These are phyloP conservation scores for Vararia minispora DNA, from an alignment of 768 basidiomycete species.

Conservation along the genomic window DNA sequence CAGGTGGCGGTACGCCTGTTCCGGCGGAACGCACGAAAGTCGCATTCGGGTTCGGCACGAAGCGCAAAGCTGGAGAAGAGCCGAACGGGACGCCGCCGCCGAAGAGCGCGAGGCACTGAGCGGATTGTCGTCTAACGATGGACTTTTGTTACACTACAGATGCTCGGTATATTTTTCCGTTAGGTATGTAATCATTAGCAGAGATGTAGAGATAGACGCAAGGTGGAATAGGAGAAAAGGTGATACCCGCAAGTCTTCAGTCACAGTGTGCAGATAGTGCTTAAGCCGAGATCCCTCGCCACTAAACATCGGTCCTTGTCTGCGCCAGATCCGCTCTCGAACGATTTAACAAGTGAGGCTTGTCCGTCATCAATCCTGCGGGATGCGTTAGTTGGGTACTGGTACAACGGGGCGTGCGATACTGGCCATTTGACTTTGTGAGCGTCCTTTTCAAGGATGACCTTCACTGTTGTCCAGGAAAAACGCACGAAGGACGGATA, in stretches of 20 bases:
- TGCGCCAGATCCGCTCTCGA: conserved; percentile 52
- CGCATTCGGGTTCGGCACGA: conserved; percentile 64
- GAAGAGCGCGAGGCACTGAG: conserved; percentile 31
- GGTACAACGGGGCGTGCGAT: background rate
- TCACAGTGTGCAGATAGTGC: conserved; percentile 59
- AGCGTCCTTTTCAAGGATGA: conserved; percentile 69
- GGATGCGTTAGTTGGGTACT: background rate
- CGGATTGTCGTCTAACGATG: too few species aligned
- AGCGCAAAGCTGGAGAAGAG: conserved; percentile 73
- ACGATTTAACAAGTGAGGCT: conserved; percentile 63
- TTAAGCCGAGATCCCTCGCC: conserved; percentile 62
- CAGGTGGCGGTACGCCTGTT: conserved; percentile 40
- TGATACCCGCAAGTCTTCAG: background rate
- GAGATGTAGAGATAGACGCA: background rate
- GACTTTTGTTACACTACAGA: too few species aligned
- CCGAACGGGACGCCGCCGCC: conserved; percentile 52
- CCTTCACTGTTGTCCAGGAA: conserved; percentile 91
- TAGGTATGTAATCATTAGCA: background rate
- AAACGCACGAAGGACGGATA: conserved; percentile 86
- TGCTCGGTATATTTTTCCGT: too few species aligned
- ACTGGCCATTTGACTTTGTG: conserved; percentile 72
- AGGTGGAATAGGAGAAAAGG: too few species aligned
- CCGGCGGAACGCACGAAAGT: conserved; percentile 62
- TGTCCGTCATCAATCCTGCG: conserved; percentile 79
- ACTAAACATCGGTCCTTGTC: conserved; percentile 71